A percentile compares a stretch with the other conserved stretches of the same genome.
phyloP scores from a whole-genome alignment of 768 basidiomycete genomes.

The Lyophyllum atratum region DNA sequence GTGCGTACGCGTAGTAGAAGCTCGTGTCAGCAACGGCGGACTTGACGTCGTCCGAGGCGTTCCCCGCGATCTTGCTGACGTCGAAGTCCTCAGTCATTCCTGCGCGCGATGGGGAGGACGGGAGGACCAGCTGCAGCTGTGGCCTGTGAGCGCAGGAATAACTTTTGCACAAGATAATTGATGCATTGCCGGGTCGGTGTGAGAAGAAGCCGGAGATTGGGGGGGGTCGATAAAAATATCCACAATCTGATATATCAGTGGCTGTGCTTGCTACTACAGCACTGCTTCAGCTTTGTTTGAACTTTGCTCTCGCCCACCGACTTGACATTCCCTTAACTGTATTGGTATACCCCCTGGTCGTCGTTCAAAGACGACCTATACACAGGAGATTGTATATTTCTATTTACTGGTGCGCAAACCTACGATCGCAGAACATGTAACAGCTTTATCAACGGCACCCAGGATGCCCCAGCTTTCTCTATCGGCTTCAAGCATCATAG shows the following conservation, averaged over 20 bases:
- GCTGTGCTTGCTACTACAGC: not conserved
- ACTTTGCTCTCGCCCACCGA: not conserved
- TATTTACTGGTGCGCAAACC: conserved; percentile 3
- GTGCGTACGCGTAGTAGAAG: conserved; percentile 14
- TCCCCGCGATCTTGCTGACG: conserved; percentile 27
- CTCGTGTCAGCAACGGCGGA: conserved; percentile 18
- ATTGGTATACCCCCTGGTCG: not conserved
- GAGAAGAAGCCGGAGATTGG: conserved; percentile 8
- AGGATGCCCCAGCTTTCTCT: conserved; percentile 7
- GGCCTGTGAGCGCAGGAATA: not conserved
- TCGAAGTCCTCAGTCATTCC: conserved; percentile 12
- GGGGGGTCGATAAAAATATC: not conserved
- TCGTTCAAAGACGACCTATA: not conserved
- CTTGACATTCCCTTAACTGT: not conserved
- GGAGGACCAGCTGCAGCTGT: not conserved
- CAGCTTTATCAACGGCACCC: conserved; percentile 2
- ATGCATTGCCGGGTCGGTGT: conserved; percentile 7
- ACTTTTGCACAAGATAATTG: conserved; percentile 1
- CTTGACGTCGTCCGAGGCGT: conserved; percentile 32
- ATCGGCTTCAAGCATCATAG: not conserved
- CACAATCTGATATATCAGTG: not conserved
- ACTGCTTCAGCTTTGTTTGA: not conserved
- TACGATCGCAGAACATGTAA: not conserved
- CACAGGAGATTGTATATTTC: not conserved
- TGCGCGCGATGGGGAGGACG: not conserved